Evolutionary conservation across 345 rosid genomes (phyloP), one percentile per base, ranked within the genome.

Genomic region (Draba incana): DNA sequence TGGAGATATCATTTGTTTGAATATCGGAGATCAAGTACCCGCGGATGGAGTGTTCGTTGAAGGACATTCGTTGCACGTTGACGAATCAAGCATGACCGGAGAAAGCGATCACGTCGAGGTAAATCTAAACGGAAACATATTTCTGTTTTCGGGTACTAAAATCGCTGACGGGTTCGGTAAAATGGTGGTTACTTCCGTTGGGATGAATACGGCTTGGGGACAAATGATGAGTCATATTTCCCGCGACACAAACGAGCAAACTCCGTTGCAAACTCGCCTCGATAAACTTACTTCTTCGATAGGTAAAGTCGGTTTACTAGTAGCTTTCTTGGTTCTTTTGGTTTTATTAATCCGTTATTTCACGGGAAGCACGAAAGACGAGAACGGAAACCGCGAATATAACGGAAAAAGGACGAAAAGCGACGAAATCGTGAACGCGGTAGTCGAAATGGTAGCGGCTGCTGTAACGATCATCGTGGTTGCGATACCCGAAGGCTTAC

Each of bases 401-500:
- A 71, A 64, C 3, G 71, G 85, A 8, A 73, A 87, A 51, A 68
- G 60, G 16, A 85, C 96, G 0, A 83, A 75, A 43, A 13, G 69
- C 10, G 83, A 77, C 37, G 85, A 87, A 9, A 77, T 84, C 11
- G 50, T 85, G 30, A 76, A 85, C n/a, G 79, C 86, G 0, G 86
- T 92, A 0, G 85, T 92, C 33, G 71, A 74, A 7, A 86, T 92
- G 48, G 83, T 92, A 1, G 88, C 98, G 0, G 82, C 85, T 13
- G 88, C 93, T 2, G 88, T 88, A 10, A 88, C 96, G 0, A 91
- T 88, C n/a, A 82, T 86, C 0, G 96, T 91, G n/a, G 97, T 87
- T 33, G 96, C 92, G 1, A 86, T 92, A 31, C 96, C 98, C 0
- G 94, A 87, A 77, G 96, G 96, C 6, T 44, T 92, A 48, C 96